Base-by-base conservation (phyloP, 169 alveolate genomes). In the Ichthyophthirius multifiliis region DNA sequence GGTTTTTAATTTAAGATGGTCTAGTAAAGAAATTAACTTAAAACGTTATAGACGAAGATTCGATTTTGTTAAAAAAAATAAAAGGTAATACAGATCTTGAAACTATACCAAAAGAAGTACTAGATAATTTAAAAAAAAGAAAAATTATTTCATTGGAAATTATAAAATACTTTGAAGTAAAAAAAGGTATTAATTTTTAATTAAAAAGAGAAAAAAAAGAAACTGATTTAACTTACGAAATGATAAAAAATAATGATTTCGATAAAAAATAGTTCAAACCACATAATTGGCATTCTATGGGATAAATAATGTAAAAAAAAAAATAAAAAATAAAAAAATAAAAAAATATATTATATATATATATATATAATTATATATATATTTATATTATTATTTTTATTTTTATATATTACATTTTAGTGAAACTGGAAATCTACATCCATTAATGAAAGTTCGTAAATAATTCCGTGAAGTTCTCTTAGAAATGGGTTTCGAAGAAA, bases 401-500 rank as follows among this genome's bases (percentile, higher is more conserved):
- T 76, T 86, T 65, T 73, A 81, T 47, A 87, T 78, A 37, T 92
- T 91, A 83, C 93, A 95, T 77, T 93, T 92, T 90, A 75, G 85
- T 63, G 94, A 98, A 4, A 79, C 86, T 65, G 99, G 99, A 20
- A 90, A 94, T 75, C 81, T 95, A 18, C 99, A 96, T 82, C 98
- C 99, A 43, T 91, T 96, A 23, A 84, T 96, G 73, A 90, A 95
- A 67, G 98, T 95, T 0, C 85, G 94, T 82, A 84, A 87, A 16
- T 95, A 94, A 78, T 94, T 96, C 87, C 90, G 97, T 90, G 91
- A 94, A 43, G 93, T 95, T 48, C 90, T 97, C 46, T 65, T 90
- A 15, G 95, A 90, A 75, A 94, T 96, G 95, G 98, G 99, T 27
- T 97, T 98, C 89, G 98, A 98, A 95, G 99, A 99, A 92, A 98